Percentiles rank a stretch among this genome's conserved stretches.
Evolutionary conservation across 148 eudicot species (phyloP).

Genomic region (Spergularia bocconei): DNA sequence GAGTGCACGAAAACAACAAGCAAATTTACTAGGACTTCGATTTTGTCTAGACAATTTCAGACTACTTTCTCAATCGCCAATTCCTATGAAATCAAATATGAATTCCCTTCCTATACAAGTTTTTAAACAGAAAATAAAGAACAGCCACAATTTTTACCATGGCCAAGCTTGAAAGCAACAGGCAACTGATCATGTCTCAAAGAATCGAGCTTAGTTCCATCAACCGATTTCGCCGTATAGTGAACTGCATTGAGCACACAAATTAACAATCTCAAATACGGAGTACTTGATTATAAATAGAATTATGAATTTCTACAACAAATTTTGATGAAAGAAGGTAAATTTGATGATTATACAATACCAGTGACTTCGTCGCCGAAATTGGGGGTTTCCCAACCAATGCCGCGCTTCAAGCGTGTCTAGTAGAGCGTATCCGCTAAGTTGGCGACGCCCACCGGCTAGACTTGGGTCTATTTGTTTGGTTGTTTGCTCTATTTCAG

Average conservation of each 20-base stretch:
- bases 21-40: not conserved
- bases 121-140: not conserved
- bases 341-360: conserved; percentile 5
- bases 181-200: conserved; percentile 42
- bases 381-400: conserved; percentile 53
- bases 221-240: conserved; percentile 43
- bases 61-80: not conserved
- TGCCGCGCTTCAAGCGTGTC: no score
- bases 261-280: not conserved
- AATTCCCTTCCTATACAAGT: not conserved
- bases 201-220: conserved; percentile 46
- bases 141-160: conserved; percentile 32
- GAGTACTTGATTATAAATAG: not conserved
- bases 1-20: not conserved
- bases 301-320: not conserved
- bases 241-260: conserved; percentile 39
- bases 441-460: no score
- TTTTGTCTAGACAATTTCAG: not conserved
- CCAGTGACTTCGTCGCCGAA: conserved; percentile 63
- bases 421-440: no score
- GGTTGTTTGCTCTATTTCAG: no score
- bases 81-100: not conserved
- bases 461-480: no score
- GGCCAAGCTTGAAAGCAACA: conserved; percentile 47
- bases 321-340: not conserved